phyloP scores from a whole-genome alignment of 495 filamentous ascomycete genomes.

The Aspergillus bertholletiae region DNA sequence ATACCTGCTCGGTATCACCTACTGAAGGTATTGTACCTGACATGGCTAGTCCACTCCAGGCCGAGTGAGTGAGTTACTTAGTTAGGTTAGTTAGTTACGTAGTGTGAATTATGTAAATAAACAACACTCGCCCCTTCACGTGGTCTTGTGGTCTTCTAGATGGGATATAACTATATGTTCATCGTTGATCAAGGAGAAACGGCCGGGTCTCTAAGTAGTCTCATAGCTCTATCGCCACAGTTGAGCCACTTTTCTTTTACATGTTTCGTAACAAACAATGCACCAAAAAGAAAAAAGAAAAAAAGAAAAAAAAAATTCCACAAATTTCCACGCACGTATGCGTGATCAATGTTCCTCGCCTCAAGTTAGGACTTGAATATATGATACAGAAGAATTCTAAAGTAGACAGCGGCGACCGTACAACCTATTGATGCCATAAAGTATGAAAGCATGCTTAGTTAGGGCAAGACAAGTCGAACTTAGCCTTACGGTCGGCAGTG shows the following conservation, averaged over 20 bases:
- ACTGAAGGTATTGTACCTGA: not conserved
- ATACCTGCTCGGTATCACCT: not conserved
- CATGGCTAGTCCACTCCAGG: too few species aligned
- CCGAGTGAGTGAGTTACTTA: too few species aligned
- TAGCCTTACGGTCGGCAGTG: constrained; percentile 56
- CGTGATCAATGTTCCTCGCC: constrained; percentile 1
- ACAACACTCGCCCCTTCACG: too few species aligned
- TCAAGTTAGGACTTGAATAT: constrained; percentile 1
- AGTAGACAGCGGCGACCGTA: not conserved
- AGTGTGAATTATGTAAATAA: too few species aligned
- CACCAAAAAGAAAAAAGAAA: not conserved
- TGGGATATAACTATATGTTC: too few species aligned
- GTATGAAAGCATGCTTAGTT: constrained; percentile 4
- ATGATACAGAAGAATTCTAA: constrained; percentile 13
- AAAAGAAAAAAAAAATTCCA: not conserved
- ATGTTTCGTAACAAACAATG: not conserved
- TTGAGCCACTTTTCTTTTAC: not conserved
- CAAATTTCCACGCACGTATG: not conserved
- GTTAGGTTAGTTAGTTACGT: too few species aligned
- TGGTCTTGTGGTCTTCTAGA: too few species aligned
- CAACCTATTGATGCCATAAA: not conserved
- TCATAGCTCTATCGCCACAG: too few species aligned
- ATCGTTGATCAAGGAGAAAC: too few species aligned
- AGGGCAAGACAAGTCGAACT: constrained; percentile 60
- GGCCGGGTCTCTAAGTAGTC: too few species aligned